Evolutionary conservation across 805 yeast genomes (phyloP).

Genomic region (Komagataella mondaviorum): DNA sequence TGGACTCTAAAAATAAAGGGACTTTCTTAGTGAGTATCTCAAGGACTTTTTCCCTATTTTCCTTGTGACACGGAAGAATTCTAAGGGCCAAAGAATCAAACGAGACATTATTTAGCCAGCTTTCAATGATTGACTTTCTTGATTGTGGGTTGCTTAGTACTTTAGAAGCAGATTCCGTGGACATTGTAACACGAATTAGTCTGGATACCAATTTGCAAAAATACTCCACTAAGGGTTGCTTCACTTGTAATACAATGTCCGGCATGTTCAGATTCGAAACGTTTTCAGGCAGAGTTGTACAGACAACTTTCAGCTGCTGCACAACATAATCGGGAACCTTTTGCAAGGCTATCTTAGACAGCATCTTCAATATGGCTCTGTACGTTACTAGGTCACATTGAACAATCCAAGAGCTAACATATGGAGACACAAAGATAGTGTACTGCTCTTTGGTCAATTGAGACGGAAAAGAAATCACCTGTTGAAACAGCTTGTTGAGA

Average conservation of each 20-base stretch:
- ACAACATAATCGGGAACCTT: slow-evolving; percentile 45
- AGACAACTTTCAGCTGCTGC: slow-evolving; percentile 38
- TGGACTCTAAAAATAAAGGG: slow-evolving; percentile 13
- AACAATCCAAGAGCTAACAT: slow-evolving; percentile 46
- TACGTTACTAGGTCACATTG: slow-evolving; percentile 58
- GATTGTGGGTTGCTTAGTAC: slow-evolving; percentile 9
- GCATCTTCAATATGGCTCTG: slow-evolving; percentile 35
- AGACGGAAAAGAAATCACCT: slow-evolving; percentile 34
- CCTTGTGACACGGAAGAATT: slow-evolving; percentile 4
- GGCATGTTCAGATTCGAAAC: slow-evolving; percentile 34
- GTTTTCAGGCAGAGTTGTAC: slow-evolving; percentile 32
- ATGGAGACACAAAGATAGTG: slow-evolving; percentile 37
- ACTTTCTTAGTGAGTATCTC: slow-evolving; percentile 20
- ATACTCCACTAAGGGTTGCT: slow-evolving; percentile 36
- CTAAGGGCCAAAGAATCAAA: slow-evolving; percentile 6
- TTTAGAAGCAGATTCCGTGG: slow-evolving; percentile 2
- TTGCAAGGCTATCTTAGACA: slow-evolving; percentile 49
- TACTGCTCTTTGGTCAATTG: slow-evolving; percentile 51
- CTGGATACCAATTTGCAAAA: slow-evolving; percentile 1
- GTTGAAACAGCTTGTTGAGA: slow-evolving; percentile 41
- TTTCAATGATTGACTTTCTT: slow-evolving; percentile 31
- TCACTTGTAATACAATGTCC: slow-evolving; percentile 31
- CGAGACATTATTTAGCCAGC: slow-evolving; percentile 32
- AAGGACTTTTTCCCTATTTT: slow-evolving; percentile 17
- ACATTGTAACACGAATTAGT: slow-evolving; percentile 1